Evolutionary conservation across 2,329 filamentous ascomycete genomes (phyloP).

Genomic region (Trichoderma breve): DNA sequence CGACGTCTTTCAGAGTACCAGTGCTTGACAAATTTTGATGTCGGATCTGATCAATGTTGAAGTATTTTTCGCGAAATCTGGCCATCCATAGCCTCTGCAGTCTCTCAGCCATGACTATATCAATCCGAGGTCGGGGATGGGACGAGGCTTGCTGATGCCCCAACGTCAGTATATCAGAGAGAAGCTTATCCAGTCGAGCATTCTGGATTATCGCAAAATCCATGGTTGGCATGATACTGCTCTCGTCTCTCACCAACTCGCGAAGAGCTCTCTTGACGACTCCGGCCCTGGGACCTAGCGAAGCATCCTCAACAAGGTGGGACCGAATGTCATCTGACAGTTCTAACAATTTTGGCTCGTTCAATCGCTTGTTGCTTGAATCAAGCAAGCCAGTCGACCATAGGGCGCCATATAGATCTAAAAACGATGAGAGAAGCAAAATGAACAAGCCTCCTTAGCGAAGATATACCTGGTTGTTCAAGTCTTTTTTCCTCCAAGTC

Average conservation of each 20-base stretch:
- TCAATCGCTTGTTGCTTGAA: not conserved
- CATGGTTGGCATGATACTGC: conserved; percentile 33
- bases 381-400: not conserved
- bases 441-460: not conserved
- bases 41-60: conserved; percentile 46
- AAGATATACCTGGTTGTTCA: not conserved
- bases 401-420: conserved; percentile 6
- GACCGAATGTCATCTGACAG: conserved; percentile 44
- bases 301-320: conserved; percentile 34
- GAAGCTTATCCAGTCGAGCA: conserved; percentile 44
- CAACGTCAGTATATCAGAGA: conserved; percentile 40
- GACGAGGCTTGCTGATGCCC: conserved; percentile 30
- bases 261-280: conserved; percentile 41
- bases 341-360: conserved; percentile 31
- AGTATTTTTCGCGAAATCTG: conserved; percentile 45
- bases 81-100: conserved; percentile 44
- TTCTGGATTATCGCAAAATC: conserved; percentile 40
- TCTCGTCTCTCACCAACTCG: conserved; percentile 40
- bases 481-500: not conserved
- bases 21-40: conserved; percentile 35
- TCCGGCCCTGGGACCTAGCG: conserved; percentile 34
- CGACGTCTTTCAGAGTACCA: conserved; percentile 43
- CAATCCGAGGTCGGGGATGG: conserved; percentile 33
- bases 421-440: not conserved
- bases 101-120: conserved; percentile 37